These are phyloP conservation scores for Fusarium guadeloupense DNA, from an alignment of 2,329 filamentous ascomycete species.

Conservation along the genomic window DNA sequence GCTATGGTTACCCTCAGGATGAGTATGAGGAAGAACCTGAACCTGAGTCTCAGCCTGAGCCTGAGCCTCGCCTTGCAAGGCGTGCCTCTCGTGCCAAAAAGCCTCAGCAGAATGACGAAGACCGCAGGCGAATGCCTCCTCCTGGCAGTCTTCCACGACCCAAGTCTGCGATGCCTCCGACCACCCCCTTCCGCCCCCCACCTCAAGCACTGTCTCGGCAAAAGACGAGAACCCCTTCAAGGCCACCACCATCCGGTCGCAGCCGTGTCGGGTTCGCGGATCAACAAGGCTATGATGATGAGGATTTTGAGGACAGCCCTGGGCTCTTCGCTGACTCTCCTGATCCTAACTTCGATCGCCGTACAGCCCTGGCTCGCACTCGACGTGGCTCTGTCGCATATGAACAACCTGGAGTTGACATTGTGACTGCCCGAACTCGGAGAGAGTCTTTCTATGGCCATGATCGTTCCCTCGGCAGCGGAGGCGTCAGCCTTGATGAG, in stretches of 20 bases:
- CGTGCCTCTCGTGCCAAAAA: constrained; percentile 56
- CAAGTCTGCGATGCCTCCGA: constrained; percentile 46
- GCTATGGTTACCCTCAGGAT: constrained; percentile 49
- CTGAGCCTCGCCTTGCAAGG: constrained; percentile 49
- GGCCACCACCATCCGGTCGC: constrained; percentile 44
- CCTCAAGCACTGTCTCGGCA: constrained; percentile 41
- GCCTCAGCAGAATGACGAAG: constrained; percentile 50
- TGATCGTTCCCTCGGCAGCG: constrained; percentile 46
- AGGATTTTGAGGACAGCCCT: constrained; percentile 49
- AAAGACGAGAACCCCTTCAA: constrained; percentile 47
- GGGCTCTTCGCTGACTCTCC: constrained; percentile 54
- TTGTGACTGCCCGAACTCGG: constrained; percentile 51
- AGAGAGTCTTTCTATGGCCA: constrained; percentile 55
- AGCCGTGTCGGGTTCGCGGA: constrained; percentile 47
- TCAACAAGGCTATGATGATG: constrained; percentile 50
- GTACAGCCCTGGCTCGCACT: constrained; percentile 47
- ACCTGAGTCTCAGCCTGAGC: too few relatives aligned
- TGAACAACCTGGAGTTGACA: constrained; percentile 51
- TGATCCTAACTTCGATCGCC: constrained; percentile 47
- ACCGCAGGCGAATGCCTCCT: constrained; percentile 60
- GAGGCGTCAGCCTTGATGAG: constrained; percentile 48
- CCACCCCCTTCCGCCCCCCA: constrained; percentile 44
- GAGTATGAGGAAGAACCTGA: constrained; percentile 56
- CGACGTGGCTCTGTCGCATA: constrained; percentile 51
- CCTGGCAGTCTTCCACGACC: constrained; percentile 52